phyloP scores from a whole-genome alignment of 208 protist species.

The Spongospora subterranea region DNA sequence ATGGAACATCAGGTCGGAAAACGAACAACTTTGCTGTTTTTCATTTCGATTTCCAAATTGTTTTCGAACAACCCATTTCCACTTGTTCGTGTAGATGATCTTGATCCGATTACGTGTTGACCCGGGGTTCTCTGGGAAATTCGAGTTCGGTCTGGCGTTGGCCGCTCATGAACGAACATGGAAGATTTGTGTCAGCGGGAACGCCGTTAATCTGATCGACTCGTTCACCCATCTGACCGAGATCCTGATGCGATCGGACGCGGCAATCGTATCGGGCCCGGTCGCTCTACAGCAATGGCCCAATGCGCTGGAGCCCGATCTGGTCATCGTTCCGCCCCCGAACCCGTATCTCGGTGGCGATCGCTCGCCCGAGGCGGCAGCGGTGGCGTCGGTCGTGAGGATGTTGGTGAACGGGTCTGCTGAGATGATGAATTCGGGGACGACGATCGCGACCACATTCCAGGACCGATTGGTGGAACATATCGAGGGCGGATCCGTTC shows the following conservation, averaged over 20 bases:
- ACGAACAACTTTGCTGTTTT: no score
- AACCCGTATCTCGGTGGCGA: neutral
- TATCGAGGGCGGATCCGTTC: neutral
- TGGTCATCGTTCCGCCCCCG: no score
- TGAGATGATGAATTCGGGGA: neutral
- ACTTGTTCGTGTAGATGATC: neutral
- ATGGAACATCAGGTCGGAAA: no score
- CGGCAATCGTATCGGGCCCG: neutral
- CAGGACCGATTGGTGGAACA: neutral
- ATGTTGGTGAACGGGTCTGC: neutral
- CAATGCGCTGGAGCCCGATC: constrained; percentile 1
- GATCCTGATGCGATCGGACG: neutral
- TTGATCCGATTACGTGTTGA: neutral
- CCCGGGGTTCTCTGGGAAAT: neutral
- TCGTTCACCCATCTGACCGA: neutral
- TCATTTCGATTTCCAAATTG: no score
- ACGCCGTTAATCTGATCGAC: neutral
- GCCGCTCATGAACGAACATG: neutral
- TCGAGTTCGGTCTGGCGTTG: neutral
- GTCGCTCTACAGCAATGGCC: neutral
- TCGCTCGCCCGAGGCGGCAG: neutral
- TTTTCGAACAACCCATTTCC: no score
- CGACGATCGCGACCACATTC: neutral
- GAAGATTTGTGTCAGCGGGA: neutral
- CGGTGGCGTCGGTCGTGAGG: neutral